Evolutionary conservation across 208 protist genomes (phyloP).

Genomic region (Endotrypanum monterogeii): DNA sequence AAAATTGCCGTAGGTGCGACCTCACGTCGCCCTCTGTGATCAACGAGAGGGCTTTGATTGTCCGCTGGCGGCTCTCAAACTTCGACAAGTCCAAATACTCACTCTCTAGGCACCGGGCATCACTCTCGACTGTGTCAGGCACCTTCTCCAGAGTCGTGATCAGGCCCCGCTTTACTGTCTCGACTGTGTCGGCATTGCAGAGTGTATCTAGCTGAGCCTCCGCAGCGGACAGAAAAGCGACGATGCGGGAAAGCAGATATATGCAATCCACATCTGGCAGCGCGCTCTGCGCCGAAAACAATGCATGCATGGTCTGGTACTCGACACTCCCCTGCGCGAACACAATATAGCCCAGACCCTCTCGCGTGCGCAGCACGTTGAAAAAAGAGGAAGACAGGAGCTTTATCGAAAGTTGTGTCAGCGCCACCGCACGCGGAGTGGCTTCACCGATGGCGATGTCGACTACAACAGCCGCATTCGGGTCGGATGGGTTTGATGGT

Average conservation of each 20-base stretch:
- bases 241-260: slow-evolving; percentile 78
- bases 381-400: slow-evolving; percentile 75
- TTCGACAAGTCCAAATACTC: slow-evolving; percentile 40
- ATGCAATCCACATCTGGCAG: slow-evolving; percentile 47
- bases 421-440: slow-evolving; percentile 37
- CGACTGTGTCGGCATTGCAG: slow-evolving; percentile 39
- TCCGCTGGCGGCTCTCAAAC: slow-evolving; percentile 31
- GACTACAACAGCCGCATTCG: slow-evolving; percentile 56
- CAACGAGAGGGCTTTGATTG: slow-evolving; percentile 41
- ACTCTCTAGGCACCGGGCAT: slow-evolving; percentile 32
- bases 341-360: slow-evolving; percentile 86
- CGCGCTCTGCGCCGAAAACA: slow-evolving; percentile 64
- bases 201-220: slow-evolving; percentile 40
- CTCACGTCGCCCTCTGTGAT: slow-evolving; percentile 38
- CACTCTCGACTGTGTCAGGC: slow-evolving; percentile 47
- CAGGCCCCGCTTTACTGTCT: slow-evolving; percentile 43
- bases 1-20: slow-evolving; percentile 33
- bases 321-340: slow-evolving; percentile 22
- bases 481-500: slow-evolving; percentile 45
- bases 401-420: slow-evolving; percentile 38
- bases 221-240: slow-evolving; percentile 63
- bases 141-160: slow-evolving; percentile 46
- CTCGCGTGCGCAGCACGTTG: slow-evolving; percentile 67
- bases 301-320: slow-evolving; percentile 36
- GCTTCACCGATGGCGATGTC: slow-evolving; percentile 60